These are phyloP conservation scores for Leishmania turanica DNA, from an alignment of 208 protist genomes.

Conservation along the genomic window DNA sequence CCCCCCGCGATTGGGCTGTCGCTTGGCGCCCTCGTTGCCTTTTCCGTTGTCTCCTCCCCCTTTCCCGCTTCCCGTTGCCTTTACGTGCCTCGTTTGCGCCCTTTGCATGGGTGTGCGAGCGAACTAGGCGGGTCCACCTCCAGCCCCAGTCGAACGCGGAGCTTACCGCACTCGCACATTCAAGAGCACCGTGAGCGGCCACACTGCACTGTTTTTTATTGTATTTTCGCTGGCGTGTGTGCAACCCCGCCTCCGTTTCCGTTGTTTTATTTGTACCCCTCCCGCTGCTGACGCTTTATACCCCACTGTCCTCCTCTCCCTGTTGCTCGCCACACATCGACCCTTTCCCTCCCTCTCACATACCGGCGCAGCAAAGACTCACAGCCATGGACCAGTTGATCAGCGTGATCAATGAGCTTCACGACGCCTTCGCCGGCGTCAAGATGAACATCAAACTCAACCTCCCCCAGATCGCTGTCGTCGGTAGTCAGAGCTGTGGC, in stretches of 20 bases:
- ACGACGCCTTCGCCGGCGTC: slow-evolving; percentile 94
- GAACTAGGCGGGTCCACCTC: background rate
- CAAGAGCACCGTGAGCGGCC: background rate
- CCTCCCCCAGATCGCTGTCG: slow-evolving; percentile 99
- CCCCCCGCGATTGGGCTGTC: background rate
- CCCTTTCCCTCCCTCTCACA: background rate
- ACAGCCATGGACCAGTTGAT: slow-evolving; percentile 96
- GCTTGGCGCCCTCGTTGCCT: background rate
- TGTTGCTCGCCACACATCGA: background rate
- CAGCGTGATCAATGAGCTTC: slow-evolving; percentile 97
- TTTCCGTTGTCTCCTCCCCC: background rate
- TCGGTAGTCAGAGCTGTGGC: slow-evolving; percentile 96
- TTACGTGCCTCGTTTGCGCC: background rate
- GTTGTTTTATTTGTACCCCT: background rate
- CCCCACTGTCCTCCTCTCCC: background rate
- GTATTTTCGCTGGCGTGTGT: background rate
- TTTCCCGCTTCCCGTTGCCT: background rate
- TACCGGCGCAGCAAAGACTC: background rate
- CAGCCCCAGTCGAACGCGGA: background rate
- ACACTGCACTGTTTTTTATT: background rate
- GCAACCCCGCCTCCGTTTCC: background rate
- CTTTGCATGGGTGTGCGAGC: background rate
- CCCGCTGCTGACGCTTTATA: background rate
- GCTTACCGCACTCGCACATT: background rate
- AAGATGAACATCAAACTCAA: slow-evolving; percentile 95